phyloP scores from a whole-genome alignment of 1,284 basidiomycete species.

The Leccinum griseonigrum region DNA sequence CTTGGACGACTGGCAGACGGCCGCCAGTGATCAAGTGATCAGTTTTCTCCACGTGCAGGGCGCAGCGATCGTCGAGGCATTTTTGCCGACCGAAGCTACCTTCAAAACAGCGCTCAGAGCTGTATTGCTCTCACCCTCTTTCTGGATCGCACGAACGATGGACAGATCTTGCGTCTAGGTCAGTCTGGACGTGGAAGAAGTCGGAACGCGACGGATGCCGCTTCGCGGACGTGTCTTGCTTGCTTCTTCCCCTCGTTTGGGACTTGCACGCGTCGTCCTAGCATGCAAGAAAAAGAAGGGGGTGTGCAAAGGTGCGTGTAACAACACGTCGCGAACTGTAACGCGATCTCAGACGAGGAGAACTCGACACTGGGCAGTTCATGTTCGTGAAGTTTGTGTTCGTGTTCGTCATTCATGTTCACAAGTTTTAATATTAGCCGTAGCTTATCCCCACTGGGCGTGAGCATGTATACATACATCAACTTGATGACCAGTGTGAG shows the following conservation, averaged over 20 bases:
- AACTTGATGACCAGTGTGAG: not conserved
- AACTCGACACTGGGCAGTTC: not conserved
- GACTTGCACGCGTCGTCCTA: slow-evolving; percentile 17
- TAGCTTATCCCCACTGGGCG: not conserved
- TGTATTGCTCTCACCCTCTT: not conserved
- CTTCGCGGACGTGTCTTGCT: slow-evolving; percentile 9
- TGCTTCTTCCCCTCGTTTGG: slow-evolving; percentile 29
- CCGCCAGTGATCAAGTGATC: slow-evolving; percentile 4
- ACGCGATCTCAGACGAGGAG: slow-evolving; percentile 4
- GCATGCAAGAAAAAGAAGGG: not conserved
- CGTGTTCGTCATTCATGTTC: not conserved
- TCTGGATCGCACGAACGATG: not conserved
- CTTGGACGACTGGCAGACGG: not conserved
- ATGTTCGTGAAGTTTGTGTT: not conserved
- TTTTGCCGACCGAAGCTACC: slow-evolving; percentile 49
- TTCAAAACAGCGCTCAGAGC: slow-evolving; percentile 35
- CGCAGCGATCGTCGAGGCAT: slow-evolving; percentile 49
- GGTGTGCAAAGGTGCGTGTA: not conserved
- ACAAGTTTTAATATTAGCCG: not conserved
- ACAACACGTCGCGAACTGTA: not conserved
- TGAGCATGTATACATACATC: not conserved
- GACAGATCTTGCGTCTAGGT: slow-evolving; percentile 9
- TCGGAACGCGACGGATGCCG: slow-evolving; percentile 8
- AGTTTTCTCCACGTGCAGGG: slow-evolving; percentile 50
- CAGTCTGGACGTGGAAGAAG: not conserved